Percentiles rank a stretch among this genome's conserved stretches.
phyloP scores from a whole-genome alignment of 495 filamentous ascomycete genomes.

The Xylaria castorea region DNA sequence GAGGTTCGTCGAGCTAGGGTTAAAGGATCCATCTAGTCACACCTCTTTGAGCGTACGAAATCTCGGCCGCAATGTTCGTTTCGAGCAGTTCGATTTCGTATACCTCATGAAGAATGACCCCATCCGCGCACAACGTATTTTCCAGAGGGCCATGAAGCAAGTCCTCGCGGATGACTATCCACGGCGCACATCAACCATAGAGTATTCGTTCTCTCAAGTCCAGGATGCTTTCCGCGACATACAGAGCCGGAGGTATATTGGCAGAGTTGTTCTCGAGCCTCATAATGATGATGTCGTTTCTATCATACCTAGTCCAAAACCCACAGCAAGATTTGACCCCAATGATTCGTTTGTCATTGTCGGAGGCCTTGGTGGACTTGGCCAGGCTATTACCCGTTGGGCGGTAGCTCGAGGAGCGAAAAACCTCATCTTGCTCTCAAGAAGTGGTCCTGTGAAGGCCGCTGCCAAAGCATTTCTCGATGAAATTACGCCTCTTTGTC shows the following conservation, averaged over 20 bases:
- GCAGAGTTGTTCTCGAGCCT: conserved; percentile 53
- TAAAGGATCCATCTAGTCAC: background rate
- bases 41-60: conserved; percentile 11
- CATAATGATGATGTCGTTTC: conserved; percentile 29
- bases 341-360: conserved; percentile 30
- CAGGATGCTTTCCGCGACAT: conserved; percentile 55
- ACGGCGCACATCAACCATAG: conserved; percentile 30
- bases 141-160: conserved; percentile 36
- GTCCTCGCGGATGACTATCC: conserved; percentile 24
- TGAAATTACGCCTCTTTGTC: conserved; percentile 14
- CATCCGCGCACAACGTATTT: conserved; percentile 30
- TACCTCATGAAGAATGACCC: conserved; percentile 19
- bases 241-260: conserved; percentile 54
- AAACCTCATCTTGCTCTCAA: conserved; percentile 56
- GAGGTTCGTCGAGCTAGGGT: conserved; percentile 49
- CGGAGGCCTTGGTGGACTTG: conserved; percentile 61
- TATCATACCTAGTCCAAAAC: conserved; percentile 8
- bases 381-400: conserved; percentile 53
- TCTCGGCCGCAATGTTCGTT: conserved; percentile 21
- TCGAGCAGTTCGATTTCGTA: conserved; percentile 24
- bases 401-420: conserved; percentile 55
- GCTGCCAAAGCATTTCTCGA: conserved; percentile 17
- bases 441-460: conserved; percentile 40
- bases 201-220: conserved; percentile 46
- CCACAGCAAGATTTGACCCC: conserved; percentile 5